Base-by-base conservation (phyloP, 208 protist genomes). In the Leishmania amazonensis region DNA sequence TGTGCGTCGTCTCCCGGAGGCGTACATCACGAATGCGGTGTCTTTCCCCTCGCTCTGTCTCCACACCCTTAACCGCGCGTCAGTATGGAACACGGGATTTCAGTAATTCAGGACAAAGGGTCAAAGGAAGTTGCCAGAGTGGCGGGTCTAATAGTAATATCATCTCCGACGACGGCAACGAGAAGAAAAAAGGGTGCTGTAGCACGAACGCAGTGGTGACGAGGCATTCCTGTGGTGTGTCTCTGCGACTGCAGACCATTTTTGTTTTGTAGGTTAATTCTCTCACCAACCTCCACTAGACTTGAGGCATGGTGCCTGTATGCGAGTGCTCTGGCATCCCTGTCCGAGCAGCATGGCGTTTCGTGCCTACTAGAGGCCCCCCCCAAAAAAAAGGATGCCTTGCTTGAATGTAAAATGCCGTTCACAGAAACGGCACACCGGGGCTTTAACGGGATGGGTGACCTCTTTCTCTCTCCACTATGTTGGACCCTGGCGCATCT, bases 111-210 rank as follows among this genome's bases (percentile, higher is more conserved):
- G 21, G 68, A 38, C 15, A 51, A 73, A 21, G 24, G 3, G 7
- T 13, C 42, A 73, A 73, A 73, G 9, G 13, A 35, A 53, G 42
- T 45, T 49, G 42, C 42, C 42, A 21, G 15, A 51, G 68, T 73
- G 24, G 51, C 49, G 62, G 28, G 15, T 70, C 51, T 51, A 11
- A 51, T 73, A 70, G 42, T 79, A 78, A 40, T 54, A 65, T 78
- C 38, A 71, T 35, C 70, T 79, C 58, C 67, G 9, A 73, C 3
- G 31, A 40, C 24, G 35, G 60, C n/a, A 64, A 57, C 3, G 24
- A 70, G 70, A 54, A 21, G 45, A 51, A 51, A 28, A 21, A 73
- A 3, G 24, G 7, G 40, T 4, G 45, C 24, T 47, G 42, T 31
- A 21, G 17, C 45, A 6, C 28, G 9, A 42, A 73, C 42, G 42